Base-by-base conservation (phyloP, 768 basidiomycete genomes). In the Gelatoporia subvermispora region DNA sequence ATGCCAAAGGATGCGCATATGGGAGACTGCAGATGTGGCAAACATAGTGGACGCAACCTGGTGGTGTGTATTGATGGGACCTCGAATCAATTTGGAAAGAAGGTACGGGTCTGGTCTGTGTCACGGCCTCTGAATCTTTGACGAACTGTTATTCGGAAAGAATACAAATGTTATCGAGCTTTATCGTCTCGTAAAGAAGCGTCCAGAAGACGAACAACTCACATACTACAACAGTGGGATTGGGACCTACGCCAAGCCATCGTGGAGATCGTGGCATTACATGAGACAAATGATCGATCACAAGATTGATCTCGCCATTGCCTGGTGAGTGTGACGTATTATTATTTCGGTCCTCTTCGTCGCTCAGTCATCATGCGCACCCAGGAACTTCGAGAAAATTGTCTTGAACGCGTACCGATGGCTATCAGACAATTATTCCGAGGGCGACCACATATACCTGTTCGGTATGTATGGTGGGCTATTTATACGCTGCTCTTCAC, bases 391-490 rank as follows among this genome's bases (percentile, higher is more conserved):
- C 24, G 49, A 61, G 25, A 45, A 24, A 35, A 51, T 48, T 23
- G 22, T 62, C 3, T 22, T 50, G 8, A 43, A 22, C 7, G 68
- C 61, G 2, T 69, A 69, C 42, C 58, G 56, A 3, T 70, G 68
- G 68, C 45, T 69, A 1, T 58, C 65, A 0, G 51, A 63, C 35
- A 57, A 43, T 39, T 68, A 70, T 40, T 43, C 56, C 21, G 56
- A 58, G 15, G 68, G 66, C 1, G 68, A 70, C 40, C 55, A 53
- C 3, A 68, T 71, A 47, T 70, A 59, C 47, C 56, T 70, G 16
- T 70, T 70, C 41, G 68, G 68, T 67, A 35, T 10, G 35, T 9
- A 39, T 21, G 4, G n/a, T 7, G n/a, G n/a, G 8, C 18, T 41
- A 20, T 15, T 23, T 41, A 4, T 41, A 9, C 7, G 13, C 17